Conservation (phyloP, 1,284 basidiomycete genomes). For the Cutaneotrichosporon arboriforme region DNA sequence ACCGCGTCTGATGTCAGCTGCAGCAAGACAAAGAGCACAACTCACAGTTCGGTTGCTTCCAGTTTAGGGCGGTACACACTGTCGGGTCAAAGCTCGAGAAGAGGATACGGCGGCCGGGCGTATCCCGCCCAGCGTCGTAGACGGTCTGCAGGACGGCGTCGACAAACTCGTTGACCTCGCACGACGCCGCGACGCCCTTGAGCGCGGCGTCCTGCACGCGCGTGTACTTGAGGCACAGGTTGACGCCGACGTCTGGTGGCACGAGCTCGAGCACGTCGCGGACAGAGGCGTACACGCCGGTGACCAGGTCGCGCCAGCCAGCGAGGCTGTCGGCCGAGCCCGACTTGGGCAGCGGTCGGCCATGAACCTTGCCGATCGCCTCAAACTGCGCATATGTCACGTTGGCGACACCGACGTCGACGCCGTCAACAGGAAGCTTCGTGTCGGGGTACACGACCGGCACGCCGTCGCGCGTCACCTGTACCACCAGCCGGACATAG, state of each 20-base stretch:
- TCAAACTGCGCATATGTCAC: constrained; percentile 76
- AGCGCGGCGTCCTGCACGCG: constrained; percentile 52
- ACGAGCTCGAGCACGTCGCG: constrained; percentile 69
- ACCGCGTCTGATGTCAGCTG: constrained; percentile 70
- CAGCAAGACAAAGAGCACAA: constrained; percentile 29
- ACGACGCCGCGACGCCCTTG: constrained; percentile 51
- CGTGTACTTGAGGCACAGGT: constrained; percentile 69
- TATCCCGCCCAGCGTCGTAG: constrained; percentile 57
- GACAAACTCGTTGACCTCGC: constrained; percentile 72
- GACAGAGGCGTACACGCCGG: constrained; percentile 62
- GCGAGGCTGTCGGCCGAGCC: constrained; percentile 42
- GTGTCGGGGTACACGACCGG: constrained; percentile 74
- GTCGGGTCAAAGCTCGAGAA: constrained; percentile 85
- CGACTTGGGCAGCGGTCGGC: constrained; percentile 46
- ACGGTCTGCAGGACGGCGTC: constrained; percentile 75
- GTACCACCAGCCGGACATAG: constrained; percentile 78
- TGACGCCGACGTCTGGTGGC: constrained; percentile 66
- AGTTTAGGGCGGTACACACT: constrained; percentile 72
- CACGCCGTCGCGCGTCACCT: constrained; percentile 84
- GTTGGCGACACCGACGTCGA: constrained; percentile 76
- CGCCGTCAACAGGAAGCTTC: constrained; percentile 64
- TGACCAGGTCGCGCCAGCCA: constrained; percentile 59
- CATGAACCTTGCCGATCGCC: constrained; percentile 56
- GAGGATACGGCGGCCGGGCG: constrained; percentile 61
- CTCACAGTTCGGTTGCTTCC: constrained; percentile 96